These are phyloP conservation scores for Xanthoceras sorbifolium DNA, from an alignment of 345 rosid genomes.

Conservation along the genomic window DNA sequence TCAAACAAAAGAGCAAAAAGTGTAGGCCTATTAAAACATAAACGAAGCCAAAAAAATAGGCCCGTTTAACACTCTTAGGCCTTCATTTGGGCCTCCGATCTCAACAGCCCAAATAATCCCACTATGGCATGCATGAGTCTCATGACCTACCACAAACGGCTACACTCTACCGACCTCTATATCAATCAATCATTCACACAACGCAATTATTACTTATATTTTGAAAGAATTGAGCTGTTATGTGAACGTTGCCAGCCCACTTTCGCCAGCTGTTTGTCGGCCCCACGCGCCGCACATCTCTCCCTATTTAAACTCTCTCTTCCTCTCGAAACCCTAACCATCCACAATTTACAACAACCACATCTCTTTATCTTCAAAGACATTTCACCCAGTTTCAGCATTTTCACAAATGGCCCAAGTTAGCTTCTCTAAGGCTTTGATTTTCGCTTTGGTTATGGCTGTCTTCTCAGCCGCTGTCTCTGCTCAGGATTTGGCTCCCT, in stretches of 20 bases:
- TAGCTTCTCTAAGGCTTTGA: conserved; percentile 24
- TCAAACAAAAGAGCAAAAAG: too few relatives aligned
- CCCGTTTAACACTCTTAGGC: too few relatives aligned
- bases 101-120: too few relatives aligned
- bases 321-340: not conserved
- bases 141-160: too few relatives aligned
- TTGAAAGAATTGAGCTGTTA: conserved; percentile 22
- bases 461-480: conserved; percentile 28
- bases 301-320: conserved; percentile 3
- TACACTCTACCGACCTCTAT: too few relatives aligned
- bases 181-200: too few relatives aligned
- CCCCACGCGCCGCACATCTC: conserved; percentile 17
- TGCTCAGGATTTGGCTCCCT: conserved; percentile 29
- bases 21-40: too few relatives aligned
- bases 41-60: too few relatives aligned
- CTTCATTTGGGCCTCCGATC: too few relatives aligned
- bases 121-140: too few relatives aligned
- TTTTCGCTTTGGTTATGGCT: conserved; percentile 14
- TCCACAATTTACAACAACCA: not conserved
- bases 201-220: too few relatives aligned
- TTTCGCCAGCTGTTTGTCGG: conserved; percentile 22
- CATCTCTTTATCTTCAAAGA: not conserved
- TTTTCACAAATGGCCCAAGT: conserved; percentile 28
- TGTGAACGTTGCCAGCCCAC: conserved; percentile 21
- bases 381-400: not conserved